Evolutionary conservation across 1,139 yeast species (phyloP).

Genomic region (Taphrina wiesneri): DNA sequence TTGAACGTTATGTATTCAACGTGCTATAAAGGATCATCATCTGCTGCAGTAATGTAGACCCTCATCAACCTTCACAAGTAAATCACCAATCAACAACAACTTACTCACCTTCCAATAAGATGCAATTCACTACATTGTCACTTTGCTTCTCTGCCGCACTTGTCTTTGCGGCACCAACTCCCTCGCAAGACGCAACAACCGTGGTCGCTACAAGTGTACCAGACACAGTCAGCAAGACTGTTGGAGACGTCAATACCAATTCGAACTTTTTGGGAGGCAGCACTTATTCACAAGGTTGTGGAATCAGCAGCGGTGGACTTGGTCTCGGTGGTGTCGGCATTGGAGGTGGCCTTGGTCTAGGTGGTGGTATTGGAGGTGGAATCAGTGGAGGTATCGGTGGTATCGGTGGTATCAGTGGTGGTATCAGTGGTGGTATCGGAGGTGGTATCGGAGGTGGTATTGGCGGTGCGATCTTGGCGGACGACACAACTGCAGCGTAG

Average conservation of each 20-base stretch:
- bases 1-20: no score
- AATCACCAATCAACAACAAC: background rate
- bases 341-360: slow-evolving; percentile 5
- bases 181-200: background rate
- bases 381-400: slow-evolving; percentile 2
- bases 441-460: slow-evolving; percentile 11
- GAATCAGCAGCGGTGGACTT: background rate
- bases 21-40: background rate
- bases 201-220: background rate
- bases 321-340: slow-evolving; percentile 4
- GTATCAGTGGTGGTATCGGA: background rate
- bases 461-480: slow-evolving; percentile 9
- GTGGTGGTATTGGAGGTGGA: slow-evolving; percentile 21
- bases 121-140: slow-evolving; percentile 1
- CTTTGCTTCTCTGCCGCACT: background rate
- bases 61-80: no score
- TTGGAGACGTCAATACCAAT: background rate
- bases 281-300: slow-evolving; percentile 1
- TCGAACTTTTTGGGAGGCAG: slow-evolving; percentile 5
- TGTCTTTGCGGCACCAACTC: background rate
- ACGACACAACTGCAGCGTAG: background rate
- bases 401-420: background rate
- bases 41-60: background rate
- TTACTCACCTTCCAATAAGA: background rate
- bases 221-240: background rate